A percentile compares a stretch with the other conserved stretches of the same genome.
phyloP scores from a whole-genome alignment of 2,329 filamentous ascomycete species.

The Emydomyces testavorans region DNA sequence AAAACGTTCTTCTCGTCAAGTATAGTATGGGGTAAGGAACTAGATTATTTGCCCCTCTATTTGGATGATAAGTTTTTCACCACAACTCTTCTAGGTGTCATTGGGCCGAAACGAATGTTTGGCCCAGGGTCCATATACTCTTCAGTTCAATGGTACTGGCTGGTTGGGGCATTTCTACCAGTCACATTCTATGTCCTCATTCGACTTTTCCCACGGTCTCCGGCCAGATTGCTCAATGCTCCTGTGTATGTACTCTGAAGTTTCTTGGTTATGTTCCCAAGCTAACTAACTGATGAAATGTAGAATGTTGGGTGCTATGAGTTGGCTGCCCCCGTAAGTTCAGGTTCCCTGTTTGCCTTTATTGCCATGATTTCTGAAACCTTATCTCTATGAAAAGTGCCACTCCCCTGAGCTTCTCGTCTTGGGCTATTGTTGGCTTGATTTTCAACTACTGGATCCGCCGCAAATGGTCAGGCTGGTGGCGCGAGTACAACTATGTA shows the following conservation, averaged over 20 bases:
- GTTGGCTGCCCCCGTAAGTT: constrained; percentile 41
- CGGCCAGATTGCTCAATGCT: constrained; percentile 52
- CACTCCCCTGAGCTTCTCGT: constrained; percentile 54
- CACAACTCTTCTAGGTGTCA: constrained; percentile 44
- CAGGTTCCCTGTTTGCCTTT: constrained; percentile 31
- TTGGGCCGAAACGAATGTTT: constrained; percentile 57
- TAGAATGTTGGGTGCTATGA: constrained; percentile 23
- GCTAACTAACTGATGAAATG: not conserved
- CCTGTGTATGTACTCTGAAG: constrained; percentile 30
- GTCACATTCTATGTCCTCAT: constrained; percentile 47
- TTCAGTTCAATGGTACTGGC: constrained; percentile 55
- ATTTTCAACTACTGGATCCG: constrained; percentile 32
- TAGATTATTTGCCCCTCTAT: not conserved
- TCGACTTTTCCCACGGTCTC: constrained; percentile 47
- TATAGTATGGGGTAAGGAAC: constrained; percentile 51
- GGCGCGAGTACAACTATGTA: constrained; percentile 34
- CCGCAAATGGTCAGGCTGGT: constrained; percentile 27
- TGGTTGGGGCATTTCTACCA: constrained; percentile 50
- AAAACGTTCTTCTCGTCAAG: constrained; percentile 54
- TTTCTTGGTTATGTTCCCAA: not conserved
- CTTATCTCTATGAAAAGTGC: constrained; percentile 29
- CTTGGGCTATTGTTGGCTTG: constrained; percentile 48
- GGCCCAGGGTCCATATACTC: constrained; percentile 49
- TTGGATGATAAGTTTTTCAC: not conserved
- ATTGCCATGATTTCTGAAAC: constrained; percentile 29